These are phyloP conservation scores for Magnolia changhungtana DNA, from an alignment of 164 flowering plant genomes.

Conservation along the genomic window DNA sequence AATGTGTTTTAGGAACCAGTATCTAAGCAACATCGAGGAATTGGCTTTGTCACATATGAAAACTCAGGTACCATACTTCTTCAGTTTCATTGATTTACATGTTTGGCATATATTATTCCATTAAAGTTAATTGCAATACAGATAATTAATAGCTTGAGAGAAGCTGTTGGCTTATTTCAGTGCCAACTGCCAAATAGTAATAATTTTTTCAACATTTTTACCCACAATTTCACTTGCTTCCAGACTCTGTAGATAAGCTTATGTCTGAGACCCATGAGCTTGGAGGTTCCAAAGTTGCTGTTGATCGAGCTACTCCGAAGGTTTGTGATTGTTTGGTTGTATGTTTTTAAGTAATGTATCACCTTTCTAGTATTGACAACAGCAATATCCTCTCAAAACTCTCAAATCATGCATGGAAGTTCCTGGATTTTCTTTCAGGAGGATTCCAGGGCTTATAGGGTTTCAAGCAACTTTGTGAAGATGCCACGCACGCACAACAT, in stretches of 20 bases:
- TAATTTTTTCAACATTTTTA: not conserved
- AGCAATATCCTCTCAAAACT: not conserved
- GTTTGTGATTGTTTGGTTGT: not conserved
- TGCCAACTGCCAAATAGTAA: not conserved
- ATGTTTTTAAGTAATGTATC: not conserved
- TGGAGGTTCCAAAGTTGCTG: constrained; percentile 21
- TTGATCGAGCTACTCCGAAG: constrained; percentile 28
- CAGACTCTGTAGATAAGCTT: constrained; percentile 23
- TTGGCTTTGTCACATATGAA: constrained; percentile 29
- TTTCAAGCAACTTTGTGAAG: constrained; percentile 13
- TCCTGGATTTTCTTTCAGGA: constrained; percentile 13
- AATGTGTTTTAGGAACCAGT: constrained; percentile 20
- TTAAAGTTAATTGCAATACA: not conserved
- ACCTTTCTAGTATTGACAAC: not conserved
- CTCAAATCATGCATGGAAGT: not conserved
- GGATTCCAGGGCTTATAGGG: constrained; percentile 14
- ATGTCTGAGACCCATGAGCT: constrained; percentile 26
- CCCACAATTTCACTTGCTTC: not conserved
- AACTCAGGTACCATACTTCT: constrained; percentile 8
- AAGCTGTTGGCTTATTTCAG: not conserved
- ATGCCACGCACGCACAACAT: constrained; percentile 3
- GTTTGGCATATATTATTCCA: not conserved
- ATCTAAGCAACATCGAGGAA: constrained; percentile 23
- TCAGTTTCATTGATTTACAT: not conserved
- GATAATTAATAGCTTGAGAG: not conserved